phyloP scores from a whole-genome alignment of 2,329 filamentous ascomycete genomes.

The Tolypocladium guangdongense region DNA sequence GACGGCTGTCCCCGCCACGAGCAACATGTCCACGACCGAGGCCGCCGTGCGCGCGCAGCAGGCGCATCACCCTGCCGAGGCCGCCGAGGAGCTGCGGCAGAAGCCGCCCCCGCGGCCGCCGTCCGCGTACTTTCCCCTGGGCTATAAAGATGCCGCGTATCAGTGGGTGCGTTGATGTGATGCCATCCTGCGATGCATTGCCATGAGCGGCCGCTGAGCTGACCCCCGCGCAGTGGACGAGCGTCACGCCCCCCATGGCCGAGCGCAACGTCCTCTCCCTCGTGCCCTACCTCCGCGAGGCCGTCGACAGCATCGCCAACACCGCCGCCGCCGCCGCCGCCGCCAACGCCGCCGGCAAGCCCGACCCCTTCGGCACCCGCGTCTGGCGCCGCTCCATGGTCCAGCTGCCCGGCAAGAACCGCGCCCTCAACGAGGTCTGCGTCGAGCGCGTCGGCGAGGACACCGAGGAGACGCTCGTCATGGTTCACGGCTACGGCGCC shows the following conservation, averaged over 20 bases:
- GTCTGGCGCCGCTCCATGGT: constrained; percentile 83
- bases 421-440: constrained; percentile 85
- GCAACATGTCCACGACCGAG: constrained; percentile 23
- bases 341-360: too few species aligned
- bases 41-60: constrained; percentile 12
- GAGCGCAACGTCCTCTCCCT: constrained; percentile 82
- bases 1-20: neutral
- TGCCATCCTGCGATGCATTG: too few species aligned
- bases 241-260: constrained; percentile 68
- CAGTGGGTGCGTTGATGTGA: constrained; percentile 69
- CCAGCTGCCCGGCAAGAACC: constrained; percentile 70
- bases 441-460: constrained; percentile 74
- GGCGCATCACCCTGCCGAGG: constrained; percentile 5
- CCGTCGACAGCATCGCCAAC: constrained; percentile 54
- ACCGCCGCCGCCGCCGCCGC: constrained; percentile 21
- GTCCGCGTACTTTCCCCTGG: constrained; percentile 61
- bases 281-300: constrained; percentile 71
- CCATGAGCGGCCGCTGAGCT: neutral
- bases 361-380: constrained; percentile 75
- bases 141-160: constrained; percentile 81
- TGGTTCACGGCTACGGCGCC: constrained; percentile 94
- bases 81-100: constrained; percentile 15
- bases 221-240: constrained; percentile 57
- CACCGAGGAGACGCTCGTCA: constrained; percentile 77
- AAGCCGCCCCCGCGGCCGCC: constrained; percentile 15